Evolutionary conservation across 306 rosid species (phyloP).

Genomic region (Prinsepia uniflora): DNA sequence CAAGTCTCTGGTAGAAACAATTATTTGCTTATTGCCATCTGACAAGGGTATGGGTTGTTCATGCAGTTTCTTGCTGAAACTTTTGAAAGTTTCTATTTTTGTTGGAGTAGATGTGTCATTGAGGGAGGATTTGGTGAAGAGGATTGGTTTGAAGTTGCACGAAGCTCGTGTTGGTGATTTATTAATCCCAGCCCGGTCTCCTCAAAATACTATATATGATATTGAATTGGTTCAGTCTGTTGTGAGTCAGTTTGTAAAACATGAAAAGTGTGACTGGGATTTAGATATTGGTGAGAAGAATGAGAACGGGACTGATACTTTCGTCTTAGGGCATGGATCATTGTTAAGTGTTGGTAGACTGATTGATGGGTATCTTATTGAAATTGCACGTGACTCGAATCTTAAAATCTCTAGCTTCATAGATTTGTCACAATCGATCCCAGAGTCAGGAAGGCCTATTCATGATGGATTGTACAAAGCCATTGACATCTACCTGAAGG

Average conservation of each 20-base stretch:
- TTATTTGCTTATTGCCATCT: conserved; percentile 72
- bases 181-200: conserved; percentile 70
- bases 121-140: conserved; percentile 56
- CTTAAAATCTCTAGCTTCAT: conserved; percentile 55
- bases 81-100: conserved; percentile 76
- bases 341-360: conserved; percentile 68
- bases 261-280: conserved; percentile 36
- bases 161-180: conserved; percentile 77
- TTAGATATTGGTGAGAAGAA: conserved; percentile 39
- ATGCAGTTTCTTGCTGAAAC: conserved; percentile 77
- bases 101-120: conserved; percentile 65
- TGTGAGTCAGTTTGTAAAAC: conserved; percentile 46
- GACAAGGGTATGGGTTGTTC: conserved; percentile 64
- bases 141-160: conserved; percentile 59
- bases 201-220: conserved; percentile 57
- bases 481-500: conserved; percentile 80
- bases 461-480: conserved; percentile 84
- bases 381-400: conserved; percentile 67
- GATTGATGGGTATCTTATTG: conserved; percentile 66
- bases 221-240: conserved; percentile 63
- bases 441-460: conserved; percentile 65
- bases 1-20: conserved; percentile 79
- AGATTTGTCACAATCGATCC: conserved; percentile 61
- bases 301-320: conserved; percentile 46
- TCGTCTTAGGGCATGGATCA: conserved; percentile 44